Evolutionary conservation across 1,284 basidiomycete species (phyloP), one percentile per base, ranked within the genome.

Genomic region (Leccinum fallax): DNA sequence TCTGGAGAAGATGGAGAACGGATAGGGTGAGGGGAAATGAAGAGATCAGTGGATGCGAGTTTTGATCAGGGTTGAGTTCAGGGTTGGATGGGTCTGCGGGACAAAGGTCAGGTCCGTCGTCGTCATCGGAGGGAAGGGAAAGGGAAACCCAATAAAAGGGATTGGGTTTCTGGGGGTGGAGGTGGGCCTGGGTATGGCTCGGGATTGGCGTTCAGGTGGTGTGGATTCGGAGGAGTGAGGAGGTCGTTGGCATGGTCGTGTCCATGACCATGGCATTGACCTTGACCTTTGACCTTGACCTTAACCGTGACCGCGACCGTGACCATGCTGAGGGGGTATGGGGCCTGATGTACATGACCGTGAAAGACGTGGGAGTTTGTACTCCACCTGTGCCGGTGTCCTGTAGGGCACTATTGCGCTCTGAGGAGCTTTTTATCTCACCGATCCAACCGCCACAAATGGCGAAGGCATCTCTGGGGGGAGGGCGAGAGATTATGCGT

Each of bases 401-500:
- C 3, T 40, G 69, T 6, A 26, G 53, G 9, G 55, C 0, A 5
- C 61, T 59, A 10, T 10, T 4, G 21, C 15, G 58, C 24, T 70
- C 69, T 10, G 56, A 38, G 1, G 62, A 57, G 24, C 28, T 21
- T 4, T 36, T 69, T 38, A 72, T 67, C 53, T 70, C 72, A 26
- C 71, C 67, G 48, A 72, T 71, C 70, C 70, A 74, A 32, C 67
- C 70, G 7, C 69, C 69, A 24, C 71, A 72, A 60, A 70, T 59
- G 3, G 71, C 69, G 11, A 70, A 66, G 11, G 72, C 70, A 6
- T 62, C 43, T 32, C 62, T 65, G 1, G 69, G 69, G 21, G 64
- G 55, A 15, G 74, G 64, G 9, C 58, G 63, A 1, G 65, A 28
- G 34, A 70, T n/a, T 55, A 74, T 62, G 53, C 61, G 62, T 10